Evolutionary conservation across 306 rosid genomes (phyloP).

Genomic region (Lathyrus aphaca): DNA sequence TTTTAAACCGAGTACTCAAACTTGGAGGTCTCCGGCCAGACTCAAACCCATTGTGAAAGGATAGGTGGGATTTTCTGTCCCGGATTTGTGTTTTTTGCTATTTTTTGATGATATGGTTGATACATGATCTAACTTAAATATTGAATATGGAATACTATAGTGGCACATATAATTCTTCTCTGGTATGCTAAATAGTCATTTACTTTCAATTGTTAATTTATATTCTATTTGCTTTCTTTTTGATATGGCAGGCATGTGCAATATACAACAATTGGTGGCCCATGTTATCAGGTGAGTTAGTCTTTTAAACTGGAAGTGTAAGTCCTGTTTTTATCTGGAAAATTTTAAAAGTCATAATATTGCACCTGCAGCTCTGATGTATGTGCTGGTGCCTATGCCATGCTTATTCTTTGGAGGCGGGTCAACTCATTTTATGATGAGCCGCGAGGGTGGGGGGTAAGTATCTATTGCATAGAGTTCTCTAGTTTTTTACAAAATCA

Average conservation of each 20-base stretch:
- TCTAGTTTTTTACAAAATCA: background rate
- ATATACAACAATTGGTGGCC: constrained; percentile 99
- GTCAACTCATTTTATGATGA: constrained; percentile 73
- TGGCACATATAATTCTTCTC: constrained; percentile 13
- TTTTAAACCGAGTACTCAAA: constrained; percentile 7
- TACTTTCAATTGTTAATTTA: constrained; percentile 23
- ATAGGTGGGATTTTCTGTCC: background rate
- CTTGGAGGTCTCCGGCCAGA: constrained; percentile 1
- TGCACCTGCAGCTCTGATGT: constrained; percentile 85
- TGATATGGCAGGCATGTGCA: constrained; percentile 80
- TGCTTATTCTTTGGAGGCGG: constrained; percentile 98
- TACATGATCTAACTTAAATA: constrained; percentile 21
- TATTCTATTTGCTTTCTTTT: constrained; percentile 25
- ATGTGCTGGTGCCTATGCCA: constrained; percentile 90
- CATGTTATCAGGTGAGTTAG: constrained; percentile 78
- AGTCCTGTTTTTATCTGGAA: constrained; percentile 22
- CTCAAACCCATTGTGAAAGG: constrained; percentile 13
- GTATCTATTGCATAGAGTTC: constrained; percentile 33
- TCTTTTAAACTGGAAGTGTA: constrained; percentile 26
- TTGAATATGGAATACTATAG: constrained; percentile 25
- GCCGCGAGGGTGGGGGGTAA: constrained; percentile 71
- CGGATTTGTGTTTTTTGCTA: background rate
- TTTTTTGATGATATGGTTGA: constrained; percentile 17
- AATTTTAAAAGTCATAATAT: constrained; percentile 18
- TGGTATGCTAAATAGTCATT: constrained; percentile 5